Conservation (phyloP, 257 asterid genomes). For the Scutellaria barbata region DNA sequence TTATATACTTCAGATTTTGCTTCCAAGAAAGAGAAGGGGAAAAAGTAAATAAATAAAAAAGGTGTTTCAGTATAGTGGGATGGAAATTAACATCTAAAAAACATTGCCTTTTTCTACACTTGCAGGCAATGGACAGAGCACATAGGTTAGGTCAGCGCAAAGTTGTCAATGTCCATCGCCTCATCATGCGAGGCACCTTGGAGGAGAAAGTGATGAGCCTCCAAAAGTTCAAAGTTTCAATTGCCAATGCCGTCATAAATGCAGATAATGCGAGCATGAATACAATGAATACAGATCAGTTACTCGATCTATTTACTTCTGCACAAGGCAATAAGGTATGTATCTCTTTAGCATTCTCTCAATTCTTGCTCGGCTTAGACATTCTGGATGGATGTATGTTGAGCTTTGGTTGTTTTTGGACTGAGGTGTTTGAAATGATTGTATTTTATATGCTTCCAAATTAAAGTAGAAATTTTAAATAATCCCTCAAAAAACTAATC, state of each 20-base stretch:
- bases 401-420: no score
- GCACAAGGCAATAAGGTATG: conserved; percentile 84
- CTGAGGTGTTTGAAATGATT: no score
- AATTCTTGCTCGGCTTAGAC: neutral
- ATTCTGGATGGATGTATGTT: neutral
- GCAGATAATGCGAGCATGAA: conserved; percentile 94
- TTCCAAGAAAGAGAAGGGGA: no score
- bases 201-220: conserved; percentile 99
- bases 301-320: conserved; percentile 92
- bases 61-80: neutral
- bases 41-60: no score
- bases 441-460: no score
- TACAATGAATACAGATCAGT: conserved; percentile 97
- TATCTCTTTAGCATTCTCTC: neutral
- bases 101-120: conserved; percentile 3
- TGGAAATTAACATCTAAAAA: neutral
- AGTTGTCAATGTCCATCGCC: conserved; percentile 96
- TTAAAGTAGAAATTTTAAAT: no score
- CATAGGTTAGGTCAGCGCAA: conserved; percentile 96
- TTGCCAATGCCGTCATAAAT: conserved; percentile 94
- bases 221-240: conserved; percentile 92
- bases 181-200: conserved; percentile 98
- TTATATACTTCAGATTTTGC: no score
- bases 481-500: no score
- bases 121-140: conserved; percentile 99